Base-by-base conservation (phyloP, 164 flowering plant genomes). In the Liquidambar formosana region DNA sequence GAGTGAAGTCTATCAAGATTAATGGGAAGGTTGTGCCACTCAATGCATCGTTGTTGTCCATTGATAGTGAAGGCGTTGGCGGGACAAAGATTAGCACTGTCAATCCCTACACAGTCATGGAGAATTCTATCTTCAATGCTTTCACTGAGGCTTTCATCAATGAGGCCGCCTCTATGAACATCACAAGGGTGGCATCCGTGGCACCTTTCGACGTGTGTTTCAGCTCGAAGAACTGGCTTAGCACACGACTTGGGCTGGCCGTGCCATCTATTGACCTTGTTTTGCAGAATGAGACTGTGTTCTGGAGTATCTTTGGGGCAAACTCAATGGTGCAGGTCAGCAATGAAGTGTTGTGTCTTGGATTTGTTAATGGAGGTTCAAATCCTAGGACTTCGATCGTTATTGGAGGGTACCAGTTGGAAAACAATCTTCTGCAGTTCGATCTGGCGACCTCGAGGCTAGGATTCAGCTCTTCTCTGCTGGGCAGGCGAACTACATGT, bases 51-150 rank as follows among this genome's bases (percentile, higher is more conserved):
- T 59, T 74, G 43, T 48, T 74, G 23, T 26, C 69, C 18, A 47
- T 78, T 12, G 64, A 67, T 52, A 8, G 25, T 41, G 15, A 57
- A 25, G 71, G 71, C 13, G 41, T 14, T 12, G 71, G 71, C 13
- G 69, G 69, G 22, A 53, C 69, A 1, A 66, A 66, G 25, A 71
- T 77, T 69, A 82, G 85, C 75, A 82, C 86, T 12, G 82, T 77
- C 10, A n/a, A 70, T 9, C 86, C 82, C 0, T 83, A 78, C 81
- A 78, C 84, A 0, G 71, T 76, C 2, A 5, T 83, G 58, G 81
- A 81, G 64, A 44, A 66, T 10, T 81, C 84, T 1, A 78, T 83
- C 21, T 81, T 38, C 79, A 69, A 72, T 0, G 78, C 82, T 0
- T 27, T 83, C n/a, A 63, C 62, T 0, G 9, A 54, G 38, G 74